A percentile compares a stretch with the other conserved stretches of the same genome.
Conservation (phyloP, 1,284 basidiomycete genomes). For the Sporisorium graminicola region DNA sequence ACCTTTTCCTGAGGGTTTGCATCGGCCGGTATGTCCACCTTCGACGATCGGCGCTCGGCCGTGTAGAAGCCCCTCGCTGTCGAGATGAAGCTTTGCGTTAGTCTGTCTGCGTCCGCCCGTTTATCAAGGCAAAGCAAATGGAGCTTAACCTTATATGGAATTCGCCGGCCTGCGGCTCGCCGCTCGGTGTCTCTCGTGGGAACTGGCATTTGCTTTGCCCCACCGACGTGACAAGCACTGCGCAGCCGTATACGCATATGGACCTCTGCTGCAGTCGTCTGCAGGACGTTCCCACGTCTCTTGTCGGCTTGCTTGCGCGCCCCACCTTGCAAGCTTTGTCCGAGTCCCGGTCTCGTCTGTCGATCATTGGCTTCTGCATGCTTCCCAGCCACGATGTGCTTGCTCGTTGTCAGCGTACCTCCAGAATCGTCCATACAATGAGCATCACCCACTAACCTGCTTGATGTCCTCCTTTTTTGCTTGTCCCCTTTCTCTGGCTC, state of each 20-base stretch:
- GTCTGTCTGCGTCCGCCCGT: background rate
- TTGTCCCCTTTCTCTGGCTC: background rate
- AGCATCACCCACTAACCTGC: background rate
- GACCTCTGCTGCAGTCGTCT: background rate
- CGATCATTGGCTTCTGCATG: conserved; percentile 2
- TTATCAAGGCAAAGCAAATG: background rate
- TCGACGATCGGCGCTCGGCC: background rate
- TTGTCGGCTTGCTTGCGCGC: background rate
- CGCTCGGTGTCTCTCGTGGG: conserved; percentile 3
- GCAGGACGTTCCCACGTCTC: background rate
- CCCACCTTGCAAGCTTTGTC: conserved; percentile 1
- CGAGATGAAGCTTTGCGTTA: background rate
- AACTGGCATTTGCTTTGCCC: background rate
- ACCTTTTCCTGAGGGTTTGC: conserved; percentile 1
- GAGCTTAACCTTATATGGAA: conserved; percentile 9
- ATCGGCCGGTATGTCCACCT: conserved; percentile 3
- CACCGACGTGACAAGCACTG: conserved; percentile 6
- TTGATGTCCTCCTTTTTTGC: background rate
- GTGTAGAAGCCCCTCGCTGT: background rate
- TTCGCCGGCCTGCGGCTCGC: conserved; percentile 7
- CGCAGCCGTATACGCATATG: background rate
- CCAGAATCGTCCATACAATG: no score
- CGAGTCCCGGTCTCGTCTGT: conserved; percentile 5
- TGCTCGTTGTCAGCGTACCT: background rate
- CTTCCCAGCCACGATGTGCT: background rate